These are phyloP conservation scores for Bruguiera hainesii DNA, from an alignment of 441 rosid genomes.

Conservation along the genomic window DNA sequence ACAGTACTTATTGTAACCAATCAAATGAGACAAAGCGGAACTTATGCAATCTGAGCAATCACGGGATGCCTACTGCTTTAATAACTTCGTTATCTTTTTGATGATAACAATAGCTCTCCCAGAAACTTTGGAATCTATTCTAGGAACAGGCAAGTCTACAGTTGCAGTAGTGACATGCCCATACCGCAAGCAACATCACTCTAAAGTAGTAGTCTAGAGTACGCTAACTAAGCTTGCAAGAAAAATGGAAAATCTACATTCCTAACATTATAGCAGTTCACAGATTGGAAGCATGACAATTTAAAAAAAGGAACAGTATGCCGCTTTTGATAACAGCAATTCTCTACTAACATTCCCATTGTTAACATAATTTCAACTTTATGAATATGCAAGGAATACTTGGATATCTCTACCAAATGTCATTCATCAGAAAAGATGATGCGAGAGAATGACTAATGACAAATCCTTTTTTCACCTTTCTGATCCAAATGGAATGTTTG, in stretches of 20 bases:
- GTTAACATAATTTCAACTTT: neutral
- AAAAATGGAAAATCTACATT: neutral
- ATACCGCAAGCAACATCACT: neutral
- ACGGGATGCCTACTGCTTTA: too few species aligned
- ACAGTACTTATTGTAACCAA: too few species aligned
- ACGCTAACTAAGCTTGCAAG: neutral
- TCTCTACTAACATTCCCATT: neutral
- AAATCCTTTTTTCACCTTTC: conserved; percentile 40
- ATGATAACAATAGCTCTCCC: too few species aligned
- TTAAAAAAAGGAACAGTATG: too few species aligned
- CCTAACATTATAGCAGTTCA: neutral
- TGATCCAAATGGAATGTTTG: conserved; percentile 72
- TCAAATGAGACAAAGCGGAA: neutral
- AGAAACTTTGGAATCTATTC: neutral
- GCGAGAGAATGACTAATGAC: neutral
- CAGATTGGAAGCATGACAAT: neutral
- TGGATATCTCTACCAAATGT: conserved; percentile 1
- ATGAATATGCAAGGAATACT: neutral
- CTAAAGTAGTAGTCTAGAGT: neutral
- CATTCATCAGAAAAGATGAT: neutral
- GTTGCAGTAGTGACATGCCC: neutral
- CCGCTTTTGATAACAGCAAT: neutral
- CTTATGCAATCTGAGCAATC: neutral
- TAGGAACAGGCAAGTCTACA: neutral
- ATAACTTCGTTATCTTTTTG: too few species aligned